Conservation (phyloP, 2,329 filamentous ascomycete genomes). For the Paecilomyces fulvus region DNA sequence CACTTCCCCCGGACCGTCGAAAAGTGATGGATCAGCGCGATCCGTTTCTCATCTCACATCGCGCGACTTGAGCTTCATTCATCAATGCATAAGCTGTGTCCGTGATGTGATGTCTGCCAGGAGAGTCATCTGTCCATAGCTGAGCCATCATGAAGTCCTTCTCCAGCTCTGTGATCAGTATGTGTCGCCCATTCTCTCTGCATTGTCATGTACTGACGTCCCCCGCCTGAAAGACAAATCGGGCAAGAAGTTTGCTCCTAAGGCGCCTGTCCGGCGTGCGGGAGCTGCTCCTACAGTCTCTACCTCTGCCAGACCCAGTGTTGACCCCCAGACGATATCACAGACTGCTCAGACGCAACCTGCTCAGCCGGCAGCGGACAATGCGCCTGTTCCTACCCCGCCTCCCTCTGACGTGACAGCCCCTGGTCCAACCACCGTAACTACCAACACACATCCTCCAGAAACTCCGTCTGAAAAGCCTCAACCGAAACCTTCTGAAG, state of each 20-base stretch:
- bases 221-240: conserved; percentile 45
- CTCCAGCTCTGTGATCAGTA: conserved; percentile 48
- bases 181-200: conserved; percentile 10
- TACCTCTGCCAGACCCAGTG: conserved; percentile 31
- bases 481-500: conserved; percentile 1
- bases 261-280: conserved; percentile 52
- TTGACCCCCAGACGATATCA: conserved; percentile 24
- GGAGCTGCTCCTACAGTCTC: conserved; percentile 32
- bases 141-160: conserved; percentile 36
- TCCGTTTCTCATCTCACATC: conserved; percentile 2
- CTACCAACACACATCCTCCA: conserved; percentile 13
- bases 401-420: conserved; percentile 3
- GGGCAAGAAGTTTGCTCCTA: conserved; percentile 70
- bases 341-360: conserved; percentile 12
- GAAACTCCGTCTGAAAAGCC: conserved; percentile 9
- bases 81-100: conserved; percentile 3
- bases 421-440: not conserved
- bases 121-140: conserved; percentile 5
- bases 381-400: conserved; percentile 9
- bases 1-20: conserved; percentile 17
- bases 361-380: conserved; percentile 15
- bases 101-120: not conserved
- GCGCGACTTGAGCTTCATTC: not conserved
- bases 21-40: not conserved
- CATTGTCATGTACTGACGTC: conserved; percentile 5